Conservation (phyloP, 2,329 filamentous ascomycete genomes). For the Colletotrichum ledebouriae region DNA sequence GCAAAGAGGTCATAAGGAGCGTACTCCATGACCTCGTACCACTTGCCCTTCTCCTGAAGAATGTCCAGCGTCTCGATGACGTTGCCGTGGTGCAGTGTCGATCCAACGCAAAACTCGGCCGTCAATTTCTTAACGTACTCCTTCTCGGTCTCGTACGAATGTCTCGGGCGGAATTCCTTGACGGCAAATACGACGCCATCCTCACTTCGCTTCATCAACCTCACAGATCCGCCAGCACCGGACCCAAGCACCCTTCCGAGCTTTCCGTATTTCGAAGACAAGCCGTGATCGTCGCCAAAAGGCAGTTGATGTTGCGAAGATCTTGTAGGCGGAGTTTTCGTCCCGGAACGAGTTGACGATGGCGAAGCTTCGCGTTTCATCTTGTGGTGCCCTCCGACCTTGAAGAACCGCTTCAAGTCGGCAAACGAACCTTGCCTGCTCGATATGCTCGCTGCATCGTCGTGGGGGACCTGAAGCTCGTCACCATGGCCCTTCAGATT, state of each 20-base stretch:
- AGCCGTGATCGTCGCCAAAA: slow-evolving; percentile 93
- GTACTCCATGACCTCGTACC: slow-evolving; percentile 99
- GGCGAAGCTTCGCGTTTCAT: slow-evolving; percentile 77
- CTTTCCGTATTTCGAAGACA: slow-evolving; percentile 94
- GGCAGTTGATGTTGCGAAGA: slow-evolving; percentile 76
- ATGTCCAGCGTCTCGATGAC: slow-evolving; percentile 99
- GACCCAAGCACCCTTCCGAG: slow-evolving; percentile 94
- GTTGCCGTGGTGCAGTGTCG: slow-evolving; percentile 96
- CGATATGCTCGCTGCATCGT: slow-evolving; percentile 61
- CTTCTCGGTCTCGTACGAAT: slow-evolving; percentile 92
- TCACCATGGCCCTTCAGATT: slow-evolving; percentile 57
- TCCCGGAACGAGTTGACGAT: slow-evolving; percentile 65
- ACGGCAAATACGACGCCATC: slow-evolving; percentile 96
- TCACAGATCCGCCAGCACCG: slow-evolving; percentile 93
- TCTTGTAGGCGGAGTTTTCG: slow-evolving; percentile 61
- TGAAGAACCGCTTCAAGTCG: slow-evolving; percentile 97
- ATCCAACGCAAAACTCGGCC: slow-evolving; percentile 97
- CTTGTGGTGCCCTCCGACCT: slow-evolving; percentile 77
- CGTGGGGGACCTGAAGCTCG: slow-evolving; percentile 58
- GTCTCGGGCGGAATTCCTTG: slow-evolving; percentile 93
- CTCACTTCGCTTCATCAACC: slow-evolving; percentile 92
- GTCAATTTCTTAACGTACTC: slow-evolving; percentile 99
- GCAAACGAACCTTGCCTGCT: slow-evolving; percentile 85
- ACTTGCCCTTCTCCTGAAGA: slow-evolving; percentile 91
- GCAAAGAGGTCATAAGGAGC: slow-evolving; percentile 96